Conservation (phyloP, 306 rosid genomes). For the Citrullus mucosospermus region DNA sequence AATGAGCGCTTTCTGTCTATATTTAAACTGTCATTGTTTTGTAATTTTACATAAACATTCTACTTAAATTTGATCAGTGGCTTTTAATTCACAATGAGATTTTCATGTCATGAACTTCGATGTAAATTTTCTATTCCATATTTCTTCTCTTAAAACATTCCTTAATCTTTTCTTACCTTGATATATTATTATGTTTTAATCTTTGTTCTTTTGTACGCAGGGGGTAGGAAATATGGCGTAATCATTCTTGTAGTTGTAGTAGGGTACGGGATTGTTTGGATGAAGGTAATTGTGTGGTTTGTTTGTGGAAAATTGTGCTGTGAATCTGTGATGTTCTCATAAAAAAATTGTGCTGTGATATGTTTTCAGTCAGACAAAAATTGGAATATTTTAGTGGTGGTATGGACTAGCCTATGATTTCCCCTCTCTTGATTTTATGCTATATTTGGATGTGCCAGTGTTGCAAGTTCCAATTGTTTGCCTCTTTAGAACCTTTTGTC, state of each 20-base stretch:
- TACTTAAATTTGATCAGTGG: neutral
- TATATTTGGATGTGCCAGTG: neutral
- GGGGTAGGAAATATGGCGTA: slow-evolving; percentile 45
- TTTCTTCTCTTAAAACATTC: neutral
- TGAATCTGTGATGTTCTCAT: neutral
- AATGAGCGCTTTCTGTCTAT: neutral
- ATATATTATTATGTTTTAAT: neutral
- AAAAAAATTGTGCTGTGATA: neutral
- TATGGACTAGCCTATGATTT: neutral
- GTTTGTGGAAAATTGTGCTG: neutral
- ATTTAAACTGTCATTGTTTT: neutral
- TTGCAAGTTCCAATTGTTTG: neutral
- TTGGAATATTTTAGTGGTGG: neutral
- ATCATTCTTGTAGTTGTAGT: slow-evolving; percentile 49
- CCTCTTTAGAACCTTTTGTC: neutral
- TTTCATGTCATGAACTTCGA: neutral
- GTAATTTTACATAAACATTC: neutral
- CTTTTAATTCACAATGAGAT: slow-evolving; percentile 1
- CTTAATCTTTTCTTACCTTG: neutral
- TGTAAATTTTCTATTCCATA: neutral
- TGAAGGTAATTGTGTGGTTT: slow-evolving; percentile 53
- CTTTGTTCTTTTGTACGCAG: slow-evolving; percentile 18
- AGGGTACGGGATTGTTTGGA: slow-evolving; percentile 84
- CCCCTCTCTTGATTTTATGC: neutral
- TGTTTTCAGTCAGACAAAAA: neutral